Percentiles rank a stretch among this genome's conserved stretches.
Evolutionary conservation across 208 protist species (phyloP).

Genomic region (Lotmaria passim): DNA sequence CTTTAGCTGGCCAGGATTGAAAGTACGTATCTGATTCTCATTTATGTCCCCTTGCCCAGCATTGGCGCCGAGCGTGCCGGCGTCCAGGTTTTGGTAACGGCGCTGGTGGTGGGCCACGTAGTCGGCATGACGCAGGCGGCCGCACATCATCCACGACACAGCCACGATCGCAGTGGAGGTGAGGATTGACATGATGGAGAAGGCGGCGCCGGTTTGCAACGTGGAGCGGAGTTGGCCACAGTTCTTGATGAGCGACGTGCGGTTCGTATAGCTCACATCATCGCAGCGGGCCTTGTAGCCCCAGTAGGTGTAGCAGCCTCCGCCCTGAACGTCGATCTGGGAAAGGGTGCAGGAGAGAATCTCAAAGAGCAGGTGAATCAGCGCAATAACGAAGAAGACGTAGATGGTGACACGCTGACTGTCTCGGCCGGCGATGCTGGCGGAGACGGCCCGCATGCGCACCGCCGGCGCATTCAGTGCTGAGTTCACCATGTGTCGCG

Average conservation of each 20-base stretch:
- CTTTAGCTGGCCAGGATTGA: slow-evolving; percentile 48
- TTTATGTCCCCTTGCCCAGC: not conserved
- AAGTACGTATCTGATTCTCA: slow-evolving; percentile 12
- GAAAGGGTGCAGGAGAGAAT: slow-evolving; percentile 67
- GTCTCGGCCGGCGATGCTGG: slow-evolving; percentile 26
- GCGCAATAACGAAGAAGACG: slow-evolving; percentile 44
- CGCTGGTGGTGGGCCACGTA: slow-evolving; percentile 8
- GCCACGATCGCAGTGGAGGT: slow-evolving; percentile 28
- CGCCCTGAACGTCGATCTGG: slow-evolving; percentile 70
- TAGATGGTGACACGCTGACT: slow-evolving; percentile 52
- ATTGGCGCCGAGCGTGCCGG: not conserved
- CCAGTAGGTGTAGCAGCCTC: slow-evolving; percentile 84
- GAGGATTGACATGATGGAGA: slow-evolving; percentile 77
- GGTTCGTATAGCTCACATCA: slow-evolving; percentile 64
- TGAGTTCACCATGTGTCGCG: slow-evolving; percentile 16
- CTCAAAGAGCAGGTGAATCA: slow-evolving; percentile 63
- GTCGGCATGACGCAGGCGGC: slow-evolving; percentile 32
- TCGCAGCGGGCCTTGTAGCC: slow-evolving; percentile 76
- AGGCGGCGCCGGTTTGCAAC: slow-evolving; percentile 68
- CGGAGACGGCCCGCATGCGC: slow-evolving; percentile 19
- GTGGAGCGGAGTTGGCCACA: slow-evolving; percentile 31
- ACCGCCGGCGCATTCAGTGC: slow-evolving; percentile 11
- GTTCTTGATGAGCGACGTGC: slow-evolving; percentile 40
- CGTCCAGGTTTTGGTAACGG: slow-evolving; percentile 28
- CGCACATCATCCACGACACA: slow-evolving; percentile 53